phyloP scores from a whole-genome alignment of 805 yeast genomes.

The Yarrowia sp. region DNA sequence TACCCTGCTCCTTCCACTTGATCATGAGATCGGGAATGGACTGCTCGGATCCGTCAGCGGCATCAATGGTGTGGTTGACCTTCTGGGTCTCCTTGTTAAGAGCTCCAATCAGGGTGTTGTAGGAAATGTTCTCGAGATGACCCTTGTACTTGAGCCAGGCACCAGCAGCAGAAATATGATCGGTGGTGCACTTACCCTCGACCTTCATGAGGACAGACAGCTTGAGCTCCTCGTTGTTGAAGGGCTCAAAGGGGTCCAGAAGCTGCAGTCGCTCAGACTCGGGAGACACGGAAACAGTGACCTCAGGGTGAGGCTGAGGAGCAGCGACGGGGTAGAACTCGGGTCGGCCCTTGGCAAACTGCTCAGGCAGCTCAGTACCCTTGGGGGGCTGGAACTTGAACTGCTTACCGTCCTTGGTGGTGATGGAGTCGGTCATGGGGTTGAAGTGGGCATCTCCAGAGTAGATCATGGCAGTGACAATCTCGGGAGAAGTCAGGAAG shows the following conservation, averaged over 20 bases:
- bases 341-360: slow-evolving; percentile 72
- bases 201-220: slow-evolving; percentile 81
- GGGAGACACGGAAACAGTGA: slow-evolving; percentile 70
- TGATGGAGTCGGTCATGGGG: slow-evolving; percentile 84
- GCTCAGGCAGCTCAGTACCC: slow-evolving; percentile 84
- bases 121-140: slow-evolving; percentile 89
- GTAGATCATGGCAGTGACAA: slow-evolving; percentile 95
- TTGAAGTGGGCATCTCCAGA: slow-evolving; percentile 91
- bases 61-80: slow-evolving; percentile 83
- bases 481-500: slow-evolving; percentile 97
- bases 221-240: slow-evolving; percentile 81
- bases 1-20: slow-evolving; percentile 81
- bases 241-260: slow-evolving; percentile 80
- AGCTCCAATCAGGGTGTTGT: slow-evolving; percentile 95
- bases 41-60: slow-evolving; percentile 65
- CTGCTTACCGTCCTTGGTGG: slow-evolving; percentile 57
- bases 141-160: slow-evolving; percentile 99
- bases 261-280: slow-evolving; percentile 89
- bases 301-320: slow-evolving; percentile 62
- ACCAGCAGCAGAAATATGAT: slow-evolving; percentile 98
- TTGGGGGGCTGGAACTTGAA: slow-evolving; percentile 79
- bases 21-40: slow-evolving; percentile 96
- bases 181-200: slow-evolving; percentile 97
- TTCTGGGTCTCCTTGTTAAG: slow-evolving; percentile 96
- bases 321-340: slow-evolving; percentile 71